These are phyloP conservation scores for Alternaria viburni DNA, from an alignment of 2,329 filamentous ascomycete genomes.

Conservation along the genomic window DNA sequence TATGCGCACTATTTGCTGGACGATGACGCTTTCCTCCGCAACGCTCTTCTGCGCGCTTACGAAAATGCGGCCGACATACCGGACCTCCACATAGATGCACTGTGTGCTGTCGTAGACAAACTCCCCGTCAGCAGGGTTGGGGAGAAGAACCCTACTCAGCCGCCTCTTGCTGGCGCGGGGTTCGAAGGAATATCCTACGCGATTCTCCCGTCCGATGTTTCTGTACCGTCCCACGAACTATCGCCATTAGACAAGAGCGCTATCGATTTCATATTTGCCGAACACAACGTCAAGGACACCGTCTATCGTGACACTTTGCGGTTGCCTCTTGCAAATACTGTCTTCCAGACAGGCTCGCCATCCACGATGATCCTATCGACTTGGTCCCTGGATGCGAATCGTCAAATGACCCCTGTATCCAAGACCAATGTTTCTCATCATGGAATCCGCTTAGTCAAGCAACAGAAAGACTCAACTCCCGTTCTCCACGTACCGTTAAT, in stretches of 20 bases:
- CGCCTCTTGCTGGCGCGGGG: conserved; percentile 30
- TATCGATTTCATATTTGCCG: conserved; percentile 32
- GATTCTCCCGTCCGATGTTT: conserved; percentile 18
- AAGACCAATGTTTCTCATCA: conserved; percentile 24
- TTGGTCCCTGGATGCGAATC: conserved; percentile 21
- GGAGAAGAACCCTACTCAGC: conserved; percentile 1
- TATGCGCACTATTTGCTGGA: conserved; percentile 42
- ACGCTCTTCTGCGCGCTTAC: conserved; percentile 33
- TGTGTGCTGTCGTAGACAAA: conserved; percentile 48
- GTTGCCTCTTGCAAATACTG: conserved; percentile 77
- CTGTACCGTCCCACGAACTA: conserved; percentile 11
- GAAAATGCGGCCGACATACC: not conserved
- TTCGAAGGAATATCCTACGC: conserved; percentile 46
- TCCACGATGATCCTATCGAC: conserved; percentile 34
- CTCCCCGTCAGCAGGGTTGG: conserved; percentile 33
- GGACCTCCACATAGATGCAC: conserved; percentile 18
- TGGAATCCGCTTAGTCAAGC: conserved; percentile 16
- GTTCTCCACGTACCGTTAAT: conserved; percentile 59
- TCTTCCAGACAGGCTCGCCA: conserved; percentile 71
- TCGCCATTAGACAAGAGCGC: conserved; percentile 23
- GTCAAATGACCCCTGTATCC: conserved; percentile 10
- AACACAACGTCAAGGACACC: not conserved
- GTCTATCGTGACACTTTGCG: conserved; percentile 42
- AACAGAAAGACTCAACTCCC: not conserved
- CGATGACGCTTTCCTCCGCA: conserved; percentile 31